Evolutionary conservation across 257 asterid genomes (phyloP).

Genomic region (Jaltomata sinuosa): DNA sequence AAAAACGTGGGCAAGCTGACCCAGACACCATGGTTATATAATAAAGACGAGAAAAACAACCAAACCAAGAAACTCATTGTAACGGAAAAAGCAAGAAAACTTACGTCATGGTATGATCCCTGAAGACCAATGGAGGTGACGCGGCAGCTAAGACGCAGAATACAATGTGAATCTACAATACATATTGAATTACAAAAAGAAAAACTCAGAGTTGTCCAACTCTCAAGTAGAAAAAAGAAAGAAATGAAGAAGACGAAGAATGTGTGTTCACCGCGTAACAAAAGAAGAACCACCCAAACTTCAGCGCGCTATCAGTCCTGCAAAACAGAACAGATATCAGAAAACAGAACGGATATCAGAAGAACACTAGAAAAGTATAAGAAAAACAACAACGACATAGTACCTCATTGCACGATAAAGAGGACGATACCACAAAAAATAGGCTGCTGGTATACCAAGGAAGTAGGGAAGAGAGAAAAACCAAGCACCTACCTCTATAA

Average conservation of each 20-base stretch:
- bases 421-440: slow-evolving; percentile 87
- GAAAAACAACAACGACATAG: not conserved
- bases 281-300: slow-evolving; percentile 79
- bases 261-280: slow-evolving; percentile 35
- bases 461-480: slow-evolving; percentile 67
- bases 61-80: not conserved
- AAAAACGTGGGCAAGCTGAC: not conserved
- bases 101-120: slow-evolving; percentile 74
- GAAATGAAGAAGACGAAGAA: not conserved
- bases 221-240: not conserved
- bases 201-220: not conserved
- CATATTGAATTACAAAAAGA: not conserved
- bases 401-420: slow-evolving; percentile 97
- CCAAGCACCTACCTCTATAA: slow-evolving; percentile 60
- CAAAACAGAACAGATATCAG: not conserved
- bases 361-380: not conserved
- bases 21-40: not conserved
- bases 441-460: slow-evolving; percentile 83
- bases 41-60: not conserved
- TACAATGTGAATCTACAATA: slow-evolving; percentile 53
- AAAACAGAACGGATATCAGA: not conserved
- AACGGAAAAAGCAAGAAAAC: slow-evolving; percentile 8
- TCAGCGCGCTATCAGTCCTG: slow-evolving; percentile 83
- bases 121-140: slow-evolving; percentile 77
- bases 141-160: slow-evolving; percentile 61